Evolutionary conservation across 2,329 filamentous ascomycete genomes (phyloP), one percentile per base, ranked within the genome.

Genomic region (Pezicula carpinea): DNA sequence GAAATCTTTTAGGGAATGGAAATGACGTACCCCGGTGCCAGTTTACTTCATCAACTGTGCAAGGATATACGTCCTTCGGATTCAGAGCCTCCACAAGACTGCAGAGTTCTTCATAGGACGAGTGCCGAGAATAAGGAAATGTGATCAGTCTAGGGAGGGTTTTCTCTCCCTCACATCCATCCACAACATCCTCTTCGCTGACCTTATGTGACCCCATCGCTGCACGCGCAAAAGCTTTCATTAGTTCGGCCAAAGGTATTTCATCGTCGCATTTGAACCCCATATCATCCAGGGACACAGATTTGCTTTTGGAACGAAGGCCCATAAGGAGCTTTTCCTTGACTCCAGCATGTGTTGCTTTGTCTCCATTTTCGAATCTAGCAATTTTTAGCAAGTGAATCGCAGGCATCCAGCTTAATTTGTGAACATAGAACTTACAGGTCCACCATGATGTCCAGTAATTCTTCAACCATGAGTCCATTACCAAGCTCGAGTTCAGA

Each of bases 101-200:
- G 53, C 88, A 85, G 3, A 95, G 75, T 62, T 96, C 92, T 0
- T 73, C 70, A 50, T 93, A 92, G 0, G 89, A 95, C 0, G 92
- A 95, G 64, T 97, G 92, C 1, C 92, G 79, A 0, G 92, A 92
- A 60, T 91, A 96, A 0, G 91, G 88, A 55, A 96, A 96, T 0
- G 63, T 68, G 3, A 83, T 78, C 10, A 51, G 29, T 40, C 48
- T 58, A 1, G 58, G 53, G 13, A 63, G 49, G n/a, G n/a, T 29
- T 14, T 11, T n/a, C 13, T 29, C 26, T 29, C 10, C 15, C 33
- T 48, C 18, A 29, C 14, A 33, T 43, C 18, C 23, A 6, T 21
- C 26, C 15, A 43, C 10, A 14, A 11, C 6, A n/a, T 31, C 19
- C 31, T 36, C 39, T 21, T 29, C 40, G n/a, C 34, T 39, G 5